Evolutionary conservation across 176 grass and related monocot species (phyloP).

Genomic region (Oryza officinalis): DNA sequence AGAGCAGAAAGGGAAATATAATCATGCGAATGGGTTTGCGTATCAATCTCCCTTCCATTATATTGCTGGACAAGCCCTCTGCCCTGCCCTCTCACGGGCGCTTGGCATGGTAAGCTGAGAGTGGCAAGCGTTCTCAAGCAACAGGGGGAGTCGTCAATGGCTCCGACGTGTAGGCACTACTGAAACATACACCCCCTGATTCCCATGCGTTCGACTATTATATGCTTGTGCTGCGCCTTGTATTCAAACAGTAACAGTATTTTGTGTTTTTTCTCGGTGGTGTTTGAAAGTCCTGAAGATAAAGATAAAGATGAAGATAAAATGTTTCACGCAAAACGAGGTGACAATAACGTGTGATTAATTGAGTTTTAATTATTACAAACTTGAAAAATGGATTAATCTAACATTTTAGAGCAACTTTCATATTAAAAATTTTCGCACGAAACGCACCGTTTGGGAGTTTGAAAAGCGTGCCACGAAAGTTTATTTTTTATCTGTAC

Average conservation of each 20-base stretch:
- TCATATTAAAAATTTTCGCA: too few species aligned
- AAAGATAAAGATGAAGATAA: too few species aligned
- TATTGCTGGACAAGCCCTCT: background rate
- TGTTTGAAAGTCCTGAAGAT: too few species aligned
- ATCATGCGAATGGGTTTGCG: background rate
- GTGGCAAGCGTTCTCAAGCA: background rate
- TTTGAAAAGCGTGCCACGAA: too few species aligned
- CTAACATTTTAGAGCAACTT: too few species aligned
- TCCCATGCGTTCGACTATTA: background rate
- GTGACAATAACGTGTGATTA: too few species aligned
- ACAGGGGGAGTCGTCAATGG: background rate
- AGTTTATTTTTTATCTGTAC: too few species aligned
- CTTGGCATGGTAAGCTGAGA: background rate
- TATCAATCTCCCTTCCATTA: background rate
- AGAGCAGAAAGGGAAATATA: background rate
- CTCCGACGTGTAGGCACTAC: background rate
- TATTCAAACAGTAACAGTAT: background rate
- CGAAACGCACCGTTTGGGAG: too few species aligned
- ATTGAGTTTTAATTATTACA: too few species aligned
- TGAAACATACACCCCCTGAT: slow-evolving; percentile 17
- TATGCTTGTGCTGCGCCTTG: background rate
- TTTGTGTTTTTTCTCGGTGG: background rate
- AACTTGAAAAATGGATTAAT: too few species aligned
- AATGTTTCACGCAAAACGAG: too few species aligned
- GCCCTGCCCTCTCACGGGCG: background rate